These are phyloP conservation scores for Cryptosporidium sp. DNA, from an alignment of 169 alveolate genomes.

Conservation along the genomic window DNA sequence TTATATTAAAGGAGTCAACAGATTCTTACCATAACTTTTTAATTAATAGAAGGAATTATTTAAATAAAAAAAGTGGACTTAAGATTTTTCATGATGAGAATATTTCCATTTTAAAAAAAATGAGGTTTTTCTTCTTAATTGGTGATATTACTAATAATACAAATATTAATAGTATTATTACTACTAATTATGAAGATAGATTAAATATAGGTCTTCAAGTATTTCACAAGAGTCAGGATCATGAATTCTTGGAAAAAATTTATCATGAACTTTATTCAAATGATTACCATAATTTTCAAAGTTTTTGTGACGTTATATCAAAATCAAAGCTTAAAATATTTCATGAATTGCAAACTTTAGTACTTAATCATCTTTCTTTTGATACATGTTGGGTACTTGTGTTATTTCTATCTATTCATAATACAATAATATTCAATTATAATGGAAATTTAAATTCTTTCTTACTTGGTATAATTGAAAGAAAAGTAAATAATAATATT, in stretches of 20 bases:
- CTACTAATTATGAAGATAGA: neutral
- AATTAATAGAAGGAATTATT: neutral
- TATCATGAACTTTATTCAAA: neutral
- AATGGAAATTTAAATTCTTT: conserved; percentile 14
- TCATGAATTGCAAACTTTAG: conserved; percentile 4
- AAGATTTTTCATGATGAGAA: neutral
- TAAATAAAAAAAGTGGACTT: neutral
- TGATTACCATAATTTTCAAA: conserved; percentile 12
- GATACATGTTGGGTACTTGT: conserved; percentile 43
- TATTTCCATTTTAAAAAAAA: neutral
- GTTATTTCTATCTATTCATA: conserved; percentile 32
- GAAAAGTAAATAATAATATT: neutral
- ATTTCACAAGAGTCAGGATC: conserved; percentile 15
- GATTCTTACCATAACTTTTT: neutral
- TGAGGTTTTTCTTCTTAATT: neutral
- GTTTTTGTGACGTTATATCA: neutral
- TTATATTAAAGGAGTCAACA: neutral
- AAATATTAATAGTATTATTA: neutral
- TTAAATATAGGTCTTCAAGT: neutral
- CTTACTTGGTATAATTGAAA: neutral
- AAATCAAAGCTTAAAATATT: neutral
- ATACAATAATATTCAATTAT: conserved; percentile 9
- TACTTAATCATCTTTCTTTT: neutral
- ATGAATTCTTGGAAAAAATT: conserved; percentile 16
- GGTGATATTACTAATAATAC: neutral